A percentile compares a stretch with the other conserved stretches of the same genome.
These are phyloP conservation scores for Polytrichum formosum DNA, from an alignment of 225 moss, liverwort and hornwort genomes.

Conservation along the genomic window DNA sequence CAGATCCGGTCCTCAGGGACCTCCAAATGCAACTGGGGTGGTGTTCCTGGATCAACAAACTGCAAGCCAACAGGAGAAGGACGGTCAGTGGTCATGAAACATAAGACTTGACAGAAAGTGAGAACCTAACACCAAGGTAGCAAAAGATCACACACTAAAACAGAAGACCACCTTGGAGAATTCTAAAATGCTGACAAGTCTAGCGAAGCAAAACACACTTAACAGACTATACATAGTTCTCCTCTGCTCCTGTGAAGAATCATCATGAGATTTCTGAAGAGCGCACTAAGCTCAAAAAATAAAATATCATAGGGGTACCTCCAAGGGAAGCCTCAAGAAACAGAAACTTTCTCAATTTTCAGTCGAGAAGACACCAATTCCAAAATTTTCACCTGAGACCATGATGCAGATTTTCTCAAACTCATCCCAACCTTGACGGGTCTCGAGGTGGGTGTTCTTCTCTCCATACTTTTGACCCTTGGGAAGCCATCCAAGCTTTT, in stretches of 20 bases:
- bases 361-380: neutral
- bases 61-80: neutral
- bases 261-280: neutral
- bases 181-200: too few relatives aligned
- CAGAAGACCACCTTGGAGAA: too few relatives aligned
- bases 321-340: neutral
- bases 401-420: conserved; percentile 39
- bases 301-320: too few relatives aligned
- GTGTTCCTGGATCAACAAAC: neutral
- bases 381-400: conserved; percentile 20
- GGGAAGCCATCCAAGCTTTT: conserved; percentile 11
- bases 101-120: too few relatives aligned
- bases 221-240: neutral
- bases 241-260: neutral
- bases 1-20: conserved; percentile 48
- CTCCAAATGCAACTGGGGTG: conserved; percentile 39
- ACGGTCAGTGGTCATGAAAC: neutral
- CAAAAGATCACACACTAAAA: too few relatives aligned
- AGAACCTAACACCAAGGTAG: too few relatives aligned
- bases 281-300: neutral
- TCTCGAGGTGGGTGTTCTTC: neutral
- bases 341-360: neutral
- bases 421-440: conserved; percentile 26
- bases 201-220: neutral
- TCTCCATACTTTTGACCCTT: conserved; percentile 27